A percentile compares a stretch with the other conserved stretches of the same genome.
These are phyloP conservation scores for Apiospora sp. DNA, from an alignment of 2,329 filamentous ascomycete genomes.

Conservation along the genomic window DNA sequence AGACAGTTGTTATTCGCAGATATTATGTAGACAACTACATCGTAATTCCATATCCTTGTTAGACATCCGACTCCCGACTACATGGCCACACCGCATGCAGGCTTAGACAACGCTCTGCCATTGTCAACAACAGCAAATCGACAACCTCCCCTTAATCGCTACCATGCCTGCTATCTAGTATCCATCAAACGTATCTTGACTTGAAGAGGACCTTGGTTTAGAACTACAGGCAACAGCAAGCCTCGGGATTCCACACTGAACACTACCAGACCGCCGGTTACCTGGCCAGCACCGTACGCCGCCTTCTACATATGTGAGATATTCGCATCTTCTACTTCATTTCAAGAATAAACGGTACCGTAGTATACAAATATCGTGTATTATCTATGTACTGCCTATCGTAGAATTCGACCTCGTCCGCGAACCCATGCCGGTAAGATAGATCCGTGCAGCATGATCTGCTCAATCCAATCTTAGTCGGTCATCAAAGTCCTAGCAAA, in stretches of 20 bases:
- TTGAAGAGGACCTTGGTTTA: not conserved
- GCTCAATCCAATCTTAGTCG: not conserved
- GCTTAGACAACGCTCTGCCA: not conserved
- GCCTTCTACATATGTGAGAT: not conserved
- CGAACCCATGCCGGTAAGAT: not conserved
- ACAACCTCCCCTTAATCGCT: not conserved
- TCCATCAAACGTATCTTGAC: no score
- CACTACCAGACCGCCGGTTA: not conserved
- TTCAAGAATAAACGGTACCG: not conserved
- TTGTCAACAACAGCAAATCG: not conserved
- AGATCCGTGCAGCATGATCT: not conserved
- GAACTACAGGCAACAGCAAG: not conserved
- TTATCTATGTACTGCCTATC: not conserved
- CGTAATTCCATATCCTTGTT: not conserved
- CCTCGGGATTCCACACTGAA: not conserved
- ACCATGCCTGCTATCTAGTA: no score
- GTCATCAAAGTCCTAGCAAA: not conserved
- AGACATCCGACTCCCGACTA: not conserved
- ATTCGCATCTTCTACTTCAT: not conserved
- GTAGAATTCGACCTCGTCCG: not conserved
- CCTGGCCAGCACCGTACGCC: not conserved
- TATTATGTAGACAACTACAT: not conserved
- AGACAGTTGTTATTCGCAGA: not conserved
- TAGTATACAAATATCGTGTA: not conserved
- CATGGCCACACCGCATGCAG: not conserved